phyloP scores from a whole-genome alignment of 306 rosid species.

The Astragalus membranaceus region DNA sequence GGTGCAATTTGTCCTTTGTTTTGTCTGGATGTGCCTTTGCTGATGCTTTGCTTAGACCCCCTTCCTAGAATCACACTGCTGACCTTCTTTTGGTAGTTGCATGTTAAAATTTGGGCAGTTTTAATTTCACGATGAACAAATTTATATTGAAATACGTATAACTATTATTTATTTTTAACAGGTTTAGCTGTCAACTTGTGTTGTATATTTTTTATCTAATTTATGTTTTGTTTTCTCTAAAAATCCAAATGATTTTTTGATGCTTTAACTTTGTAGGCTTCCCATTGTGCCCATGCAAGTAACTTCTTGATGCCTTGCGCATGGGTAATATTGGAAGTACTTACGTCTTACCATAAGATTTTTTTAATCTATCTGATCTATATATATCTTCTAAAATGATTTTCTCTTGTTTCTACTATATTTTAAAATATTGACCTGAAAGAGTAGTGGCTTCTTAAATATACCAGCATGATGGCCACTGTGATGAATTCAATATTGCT shows the following conservation, averaged over 20 bases:
- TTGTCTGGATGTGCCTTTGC: background rate
- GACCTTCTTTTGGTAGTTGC: background rate
- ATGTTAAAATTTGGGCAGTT: background rate
- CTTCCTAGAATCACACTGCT: slow-evolving; percentile 4
- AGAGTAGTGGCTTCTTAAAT: slow-evolving; percentile 12
- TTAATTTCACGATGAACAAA: background rate
- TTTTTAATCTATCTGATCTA: slow-evolving; percentile 1
- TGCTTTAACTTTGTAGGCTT: slow-evolving; percentile 15
- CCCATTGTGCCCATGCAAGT: slow-evolving; percentile 1
- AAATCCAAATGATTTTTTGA: background rate
- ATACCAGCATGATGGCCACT: slow-evolving; percentile 59
- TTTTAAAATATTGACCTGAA: slow-evolving; percentile 16
- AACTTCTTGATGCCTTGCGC: slow-evolving; percentile 16
- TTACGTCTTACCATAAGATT: background rate
- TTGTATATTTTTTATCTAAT: background rate
- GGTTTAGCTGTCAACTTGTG: background rate
- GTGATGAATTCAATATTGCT: slow-evolving; percentile 61
- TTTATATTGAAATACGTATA: background rate
- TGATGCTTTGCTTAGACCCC: background rate
- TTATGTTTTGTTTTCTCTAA: background rate
- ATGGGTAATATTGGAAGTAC: background rate
- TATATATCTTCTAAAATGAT: slow-evolving; percentile 9
- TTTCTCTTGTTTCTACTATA: slow-evolving; percentile 4
- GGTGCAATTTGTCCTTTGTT: background rate
- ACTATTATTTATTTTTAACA: background rate